These are phyloP conservation scores for Pseudogymnoascus verrucosus DNA, from an alignment of 2,329 filamentous ascomycete genomes.

Conservation along the genomic window DNA sequence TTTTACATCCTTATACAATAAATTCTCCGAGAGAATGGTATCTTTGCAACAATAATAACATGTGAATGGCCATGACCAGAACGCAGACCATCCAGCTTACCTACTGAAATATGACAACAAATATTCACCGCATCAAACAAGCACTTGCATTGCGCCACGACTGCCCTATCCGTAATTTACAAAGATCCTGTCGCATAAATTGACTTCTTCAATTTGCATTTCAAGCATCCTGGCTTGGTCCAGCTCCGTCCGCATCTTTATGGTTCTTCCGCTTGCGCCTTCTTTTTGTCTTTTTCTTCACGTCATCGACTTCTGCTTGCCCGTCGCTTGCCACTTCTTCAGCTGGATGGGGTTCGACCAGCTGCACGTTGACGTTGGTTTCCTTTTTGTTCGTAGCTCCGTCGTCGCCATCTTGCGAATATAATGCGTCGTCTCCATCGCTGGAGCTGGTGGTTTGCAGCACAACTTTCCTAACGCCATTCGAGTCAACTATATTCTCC, in stretches of 20 bases:
- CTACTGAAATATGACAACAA: neutral
- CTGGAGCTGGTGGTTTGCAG: conserved; percentile 54
- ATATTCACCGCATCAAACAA: neutral
- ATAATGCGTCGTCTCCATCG: conserved; percentile 14
- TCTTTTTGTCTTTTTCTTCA: conserved; percentile 3
- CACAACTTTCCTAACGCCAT: conserved; percentile 68
- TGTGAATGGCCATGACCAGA: neutral
- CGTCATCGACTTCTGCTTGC: conserved; percentile 1
- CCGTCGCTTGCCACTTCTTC: neutral
- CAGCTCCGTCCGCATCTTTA: neutral
- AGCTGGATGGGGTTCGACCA: neutral
- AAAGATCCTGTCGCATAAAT: neutral
- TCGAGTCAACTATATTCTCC: conserved; percentile 66
- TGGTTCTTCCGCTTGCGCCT: conserved; percentile 8
- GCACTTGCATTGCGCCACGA: neutral
- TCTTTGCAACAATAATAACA: neutral
- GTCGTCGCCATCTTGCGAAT: neutral
- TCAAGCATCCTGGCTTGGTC: neutral
- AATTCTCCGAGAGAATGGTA: neutral
- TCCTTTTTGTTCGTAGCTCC: neutral
- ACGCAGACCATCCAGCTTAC: neutral
- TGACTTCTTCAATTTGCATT: neutral
- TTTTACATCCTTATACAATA: neutral
- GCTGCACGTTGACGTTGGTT: neutral
- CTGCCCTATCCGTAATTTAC: neutral